Evolutionary conservation across 2,329 filamentous ascomycete genomes (phyloP).

Genomic region (Rhynchosporium graminicola): DNA sequence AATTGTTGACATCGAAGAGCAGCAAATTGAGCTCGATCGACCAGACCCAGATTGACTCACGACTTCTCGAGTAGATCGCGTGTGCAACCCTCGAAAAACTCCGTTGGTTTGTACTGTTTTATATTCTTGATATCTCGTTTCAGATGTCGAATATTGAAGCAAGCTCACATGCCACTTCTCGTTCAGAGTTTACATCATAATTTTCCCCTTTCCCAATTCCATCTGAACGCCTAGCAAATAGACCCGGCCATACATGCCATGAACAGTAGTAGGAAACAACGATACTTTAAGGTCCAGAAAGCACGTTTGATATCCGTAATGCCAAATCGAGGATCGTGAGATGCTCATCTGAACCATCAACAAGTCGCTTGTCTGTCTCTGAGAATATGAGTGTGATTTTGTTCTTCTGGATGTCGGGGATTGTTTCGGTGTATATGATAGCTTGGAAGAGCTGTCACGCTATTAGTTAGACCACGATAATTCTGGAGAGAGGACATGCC

Average conservation of each 20-base stretch:
- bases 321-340: conserved; percentile 84
- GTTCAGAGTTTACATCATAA: not conserved
- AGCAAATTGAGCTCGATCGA: too few relatives aligned
- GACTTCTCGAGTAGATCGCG: too few relatives aligned
- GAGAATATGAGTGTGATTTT: conserved; percentile 88
- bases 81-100: not conserved
- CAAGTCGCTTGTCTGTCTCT: conserved; percentile 88
- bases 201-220: not conserved
- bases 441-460: conserved; percentile 70
- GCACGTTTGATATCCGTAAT: conserved; percentile 75
- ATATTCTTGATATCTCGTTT: not conserved
- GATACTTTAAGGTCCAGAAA: conserved; percentile 44
- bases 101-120: not conserved
- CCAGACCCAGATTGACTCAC: too few relatives aligned
- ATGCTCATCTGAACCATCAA: conserved; percentile 95
- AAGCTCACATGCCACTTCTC: not conserved
- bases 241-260: conserved; percentile 16
- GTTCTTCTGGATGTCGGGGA: conserved; percentile 85
- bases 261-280: conserved; percentile 10
- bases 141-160: not conserved
- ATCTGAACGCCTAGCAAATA: conserved; percentile 20
- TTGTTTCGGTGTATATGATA: conserved; percentile 79
- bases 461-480: conserved; percentile 13
- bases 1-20: too few relatives aligned
- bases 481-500: conserved; percentile 48